Evolutionary conservation across 1,284 basidiomycete genomes (phyloP).

Genomic region (Apiotrichum akiyoshidainum): DNA sequence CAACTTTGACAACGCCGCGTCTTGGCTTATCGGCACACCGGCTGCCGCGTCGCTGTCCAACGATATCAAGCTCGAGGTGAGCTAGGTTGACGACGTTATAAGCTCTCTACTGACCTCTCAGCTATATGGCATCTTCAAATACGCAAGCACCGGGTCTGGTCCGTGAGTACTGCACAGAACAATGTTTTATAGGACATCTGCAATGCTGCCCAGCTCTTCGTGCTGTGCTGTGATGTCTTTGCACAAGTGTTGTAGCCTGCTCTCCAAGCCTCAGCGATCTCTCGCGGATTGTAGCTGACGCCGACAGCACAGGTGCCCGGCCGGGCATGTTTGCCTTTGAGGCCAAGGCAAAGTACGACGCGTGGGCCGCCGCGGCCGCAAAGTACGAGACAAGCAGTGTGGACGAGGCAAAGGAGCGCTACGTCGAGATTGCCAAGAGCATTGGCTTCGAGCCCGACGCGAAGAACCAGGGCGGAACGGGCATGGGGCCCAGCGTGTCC

Average conservation of each 20-base stretch:
- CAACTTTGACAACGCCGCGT: conserved; percentile 31
- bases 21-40: conserved; percentile 35
- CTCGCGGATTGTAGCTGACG: not conserved
- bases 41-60: conserved; percentile 34
- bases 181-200: no score
- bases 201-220: no score
- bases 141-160: conserved; percentile 54
- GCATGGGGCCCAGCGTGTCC: conserved; percentile 61
- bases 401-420: conserved; percentile 53
- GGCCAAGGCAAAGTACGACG: conserved; percentile 82
- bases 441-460: conserved; percentile 61
- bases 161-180: conserved; percentile 29
- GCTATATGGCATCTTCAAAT: conserved; percentile 85
- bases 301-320: conserved; percentile 56
- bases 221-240: no score
- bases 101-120: conserved; percentile 42
- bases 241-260: no score
- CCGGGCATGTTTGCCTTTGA: conserved; percentile 79
- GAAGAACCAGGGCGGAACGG: conserved; percentile 34
- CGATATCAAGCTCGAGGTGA: conserved; percentile 43
- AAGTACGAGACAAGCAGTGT: conserved; percentile 49
- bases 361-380: conserved; percentile 57
- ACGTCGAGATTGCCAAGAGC: conserved; percentile 65
- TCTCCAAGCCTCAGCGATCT: not conserved
- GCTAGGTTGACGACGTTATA: not conserved